Percentiles rank a stretch among this genome's conserved stretches.
phyloP scores from a whole-genome alignment of 306 rosid species.

The Luffa aegyptiaca region DNA sequence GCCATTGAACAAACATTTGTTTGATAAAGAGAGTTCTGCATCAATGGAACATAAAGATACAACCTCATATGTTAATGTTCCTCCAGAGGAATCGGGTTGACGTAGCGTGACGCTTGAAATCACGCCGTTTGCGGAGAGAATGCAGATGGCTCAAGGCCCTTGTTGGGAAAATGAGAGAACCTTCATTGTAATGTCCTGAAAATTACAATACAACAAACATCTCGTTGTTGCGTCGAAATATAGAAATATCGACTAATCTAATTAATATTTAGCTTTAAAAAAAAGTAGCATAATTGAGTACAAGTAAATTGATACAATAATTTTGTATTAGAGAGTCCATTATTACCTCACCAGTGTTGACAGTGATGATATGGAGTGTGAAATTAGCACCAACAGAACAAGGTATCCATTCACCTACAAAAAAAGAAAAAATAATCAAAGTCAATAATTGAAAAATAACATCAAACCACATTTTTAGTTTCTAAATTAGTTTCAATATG shows the following conservation, averaged over 20 bases:
- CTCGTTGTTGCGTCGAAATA: background rate
- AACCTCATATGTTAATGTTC: slow-evolving; percentile 89
- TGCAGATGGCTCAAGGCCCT: slow-evolving; percentile 82
- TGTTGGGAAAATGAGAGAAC: slow-evolving; percentile 94
- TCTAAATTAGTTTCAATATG: background rate
- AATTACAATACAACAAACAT: background rate
- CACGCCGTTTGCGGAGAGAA: slow-evolving; percentile 85
- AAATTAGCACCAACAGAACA: slow-evolving; percentile 85
- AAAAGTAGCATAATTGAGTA: background rate
- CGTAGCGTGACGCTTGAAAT: slow-evolving; percentile 88
- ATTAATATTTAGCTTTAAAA: background rate
- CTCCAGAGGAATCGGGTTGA: slow-evolving; percentile 75
- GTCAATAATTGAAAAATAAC: too few species aligned
- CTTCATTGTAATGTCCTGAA: slow-evolving; percentile 85
- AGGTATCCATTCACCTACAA: slow-evolving; percentile 75
- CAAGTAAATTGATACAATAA: background rate
- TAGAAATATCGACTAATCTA: background rate
- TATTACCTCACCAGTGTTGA: slow-evolving; percentile 76
- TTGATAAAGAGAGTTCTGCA: background rate
- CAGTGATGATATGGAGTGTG: slow-evolving; percentile 83
- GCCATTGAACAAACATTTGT: background rate
- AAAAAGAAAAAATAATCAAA: background rate
- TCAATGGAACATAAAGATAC: background rate
- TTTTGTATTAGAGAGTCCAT: background rate
- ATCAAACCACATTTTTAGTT: background rate